Percentiles rank a stretch among this genome's conserved stretches.
Evolutionary conservation across 768 basidiomycete species (phyloP).

Genomic region (Rhodocollybia butyracea): DNA sequence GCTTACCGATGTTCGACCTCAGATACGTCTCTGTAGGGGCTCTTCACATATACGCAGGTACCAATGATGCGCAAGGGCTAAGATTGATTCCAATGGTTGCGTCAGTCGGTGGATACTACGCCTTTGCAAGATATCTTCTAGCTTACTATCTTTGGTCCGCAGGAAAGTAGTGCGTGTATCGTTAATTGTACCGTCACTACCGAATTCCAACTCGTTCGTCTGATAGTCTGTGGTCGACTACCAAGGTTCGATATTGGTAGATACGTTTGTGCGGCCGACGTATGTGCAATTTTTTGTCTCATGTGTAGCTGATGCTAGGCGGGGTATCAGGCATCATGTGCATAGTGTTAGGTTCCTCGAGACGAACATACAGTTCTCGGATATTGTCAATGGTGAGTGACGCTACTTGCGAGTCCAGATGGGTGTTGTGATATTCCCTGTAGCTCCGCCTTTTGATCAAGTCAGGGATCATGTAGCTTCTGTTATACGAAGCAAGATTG

Average conservation of each 20-base stretch:
- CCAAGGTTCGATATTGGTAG: slow-evolving; percentile 39
- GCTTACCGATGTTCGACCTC: slow-evolving; percentile 2
- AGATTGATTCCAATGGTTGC: slow-evolving; percentile 48
- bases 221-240: slow-evolving; percentile 43
- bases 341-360: slow-evolving; percentile 42
- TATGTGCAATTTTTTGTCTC: slow-evolving; percentile 23
- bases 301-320: background rate
- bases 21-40: slow-evolving; percentile 48
- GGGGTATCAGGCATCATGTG: slow-evolving; percentile 37
- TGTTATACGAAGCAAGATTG: slow-evolving; percentile 43
- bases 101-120: slow-evolving; percentile 27
- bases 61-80: slow-evolving; percentile 16
- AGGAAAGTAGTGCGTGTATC: slow-evolving; percentile 36
- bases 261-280: slow-evolving; percentile 54
- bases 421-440: background rate
- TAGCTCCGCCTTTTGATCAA: slow-evolving; percentile 48
- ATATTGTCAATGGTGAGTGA: slow-evolving; percentile 38
- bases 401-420: background rate
- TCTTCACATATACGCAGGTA: slow-evolving; percentile 41
- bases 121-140: background rate
- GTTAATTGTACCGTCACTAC: background rate
- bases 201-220: background rate
- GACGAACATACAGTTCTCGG: slow-evolving; percentile 40
- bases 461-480: slow-evolving; percentile 41
- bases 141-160: slow-evolving; percentile 8